Base-by-base conservation (phyloP, 2,329 filamentous ascomycete genomes). In the Samsoniella hepiali region DNA sequence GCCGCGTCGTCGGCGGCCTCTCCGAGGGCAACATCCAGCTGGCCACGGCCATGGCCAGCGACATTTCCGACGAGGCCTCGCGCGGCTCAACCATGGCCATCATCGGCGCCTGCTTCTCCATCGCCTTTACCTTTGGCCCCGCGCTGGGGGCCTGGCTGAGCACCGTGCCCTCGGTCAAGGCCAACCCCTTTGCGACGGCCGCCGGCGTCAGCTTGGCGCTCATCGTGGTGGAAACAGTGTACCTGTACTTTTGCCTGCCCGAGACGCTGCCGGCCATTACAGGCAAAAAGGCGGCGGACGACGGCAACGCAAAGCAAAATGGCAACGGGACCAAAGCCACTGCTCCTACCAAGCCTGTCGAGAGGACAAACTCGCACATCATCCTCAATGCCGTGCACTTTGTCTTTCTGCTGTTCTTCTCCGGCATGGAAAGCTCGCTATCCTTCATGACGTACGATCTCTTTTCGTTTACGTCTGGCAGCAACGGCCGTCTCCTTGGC, bases 11-110 rank as follows among this genome's bases (percentile, higher is more conserved):
- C 1, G 95, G 95, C 31, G 95, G 95, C 0, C 77, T 99, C 67
- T 97, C 93, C 63, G 95, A 99, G 79, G 95, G 95, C 66, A 99
- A 99, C 70, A 91, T 99, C 3, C 95, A 99, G 79, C 83, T 99
- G 15, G 94, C 95, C 5, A 95, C 94, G 67, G 94, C 95, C 49
- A 98, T 99, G 74, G 95, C 95, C 22, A 95, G 94, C 45, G 95
- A 99, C 74, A 93, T 99, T 68, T 96, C 91, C 50, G 93, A 96
- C 70, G 90, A 94, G 69, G 84, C 85, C 63, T 90, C 89, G 71
- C 87, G 95, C 34, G 92, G 94, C 29, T 88, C 91, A 27, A 97
- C 95, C 49, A 97, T 99, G 92, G 95, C 95, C 8, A 82, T 99
- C 62, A 94, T 99, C 34, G 95, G 95, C 64, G 93, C 91, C 15